Base-by-base conservation (phyloP, 2,329 filamentous ascomycete genomes). In the Ophiostoma tasmaniense region DNA sequence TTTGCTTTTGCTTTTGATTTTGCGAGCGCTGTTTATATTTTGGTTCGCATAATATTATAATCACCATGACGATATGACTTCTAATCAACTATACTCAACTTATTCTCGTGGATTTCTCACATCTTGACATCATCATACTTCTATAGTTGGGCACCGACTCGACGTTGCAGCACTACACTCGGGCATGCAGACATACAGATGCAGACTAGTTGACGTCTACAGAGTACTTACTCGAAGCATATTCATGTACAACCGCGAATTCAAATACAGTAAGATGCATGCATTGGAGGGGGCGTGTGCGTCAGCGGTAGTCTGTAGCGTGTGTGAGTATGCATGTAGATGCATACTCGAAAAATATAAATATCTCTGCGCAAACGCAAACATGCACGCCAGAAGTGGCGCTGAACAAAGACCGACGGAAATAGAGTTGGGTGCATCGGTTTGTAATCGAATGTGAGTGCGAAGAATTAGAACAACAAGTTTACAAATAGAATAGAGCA, bases 111-210 rank as follows among this genome's bases (percentile, higher is more conserved):
- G n/a, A n/a, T n/a, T 33, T 33, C 33, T 45, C 42, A 45, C 42
- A 22, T 3, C 50, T 13, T 55, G 50, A 25, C 50, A 25, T 55
- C 7, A 11, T 28, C 28, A 35, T 39, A n/a, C n/a, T 39, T 33
- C 6, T 3, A 35, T 8, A 11, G 61, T 35, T 64, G 61, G 35
- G 61, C 50, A 55, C 50, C 50, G 50, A 28, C 50, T 25, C n/a
- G 50, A 25, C 25, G 55, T 30, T 61, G 55, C 55, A 30, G 22
- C 25, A 20, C 55, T 61, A 28, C 55, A 25, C 14, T 61, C 55
- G 22, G 55, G 55, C 55, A 61, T 61, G 55, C 55, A 61, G 55
- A 25, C 55, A 61, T 30, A 25, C 52, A 52, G 45, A 52, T 52
- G 45, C 50, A 52, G 52, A 14, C 52, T 59, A 59, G 22, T 22